Conservation (phyloP, 441 rosid species). For the Melastoma candidum region DNA sequence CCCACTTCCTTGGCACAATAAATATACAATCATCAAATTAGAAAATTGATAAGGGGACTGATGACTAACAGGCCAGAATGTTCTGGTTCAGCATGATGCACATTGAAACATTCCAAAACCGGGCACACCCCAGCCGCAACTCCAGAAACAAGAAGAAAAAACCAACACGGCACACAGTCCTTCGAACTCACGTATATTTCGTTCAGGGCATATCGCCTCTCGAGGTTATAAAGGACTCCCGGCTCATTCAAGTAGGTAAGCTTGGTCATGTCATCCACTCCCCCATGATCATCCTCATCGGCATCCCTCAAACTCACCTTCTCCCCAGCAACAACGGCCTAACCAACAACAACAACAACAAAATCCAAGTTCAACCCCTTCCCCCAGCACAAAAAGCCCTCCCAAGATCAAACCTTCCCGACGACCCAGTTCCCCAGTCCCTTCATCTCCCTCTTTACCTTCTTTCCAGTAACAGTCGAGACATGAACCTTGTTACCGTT, state of each 20-base stretch:
- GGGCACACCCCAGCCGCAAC: too few relatives aligned
- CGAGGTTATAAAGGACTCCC: conserved; percentile 78
- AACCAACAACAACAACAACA: not conserved
- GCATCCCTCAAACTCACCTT: conserved; percentile 62
- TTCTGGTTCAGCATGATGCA: too few relatives aligned
- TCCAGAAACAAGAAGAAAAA: not conserved
- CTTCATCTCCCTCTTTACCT: conserved; percentile 30
- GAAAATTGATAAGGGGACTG: too few relatives aligned
- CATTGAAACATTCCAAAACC: too few relatives aligned
- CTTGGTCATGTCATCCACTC: conserved; percentile 99
- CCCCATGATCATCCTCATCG: conserved; percentile 80
- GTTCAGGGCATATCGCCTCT: conserved; percentile 82
- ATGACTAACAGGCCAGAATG: too few relatives aligned
- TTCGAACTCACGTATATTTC: conserved; percentile 74
- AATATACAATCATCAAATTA: too few relatives aligned
- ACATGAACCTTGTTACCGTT: conserved; percentile 47
- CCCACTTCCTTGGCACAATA: too few relatives aligned
- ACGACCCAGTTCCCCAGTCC: not conserved
- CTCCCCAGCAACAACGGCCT: conserved; percentile 45
- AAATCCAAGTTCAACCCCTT: not conserved
- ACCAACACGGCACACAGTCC: not conserved
- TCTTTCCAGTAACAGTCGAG: conserved; percentile 37
- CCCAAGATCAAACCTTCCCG: not conserved
- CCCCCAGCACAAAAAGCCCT: not conserved
- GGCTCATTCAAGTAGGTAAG: conserved; percentile 90